Evolutionary conservation across 768 basidiomycete genomes (phyloP).

Genomic region (Russula ochroleuca): DNA sequence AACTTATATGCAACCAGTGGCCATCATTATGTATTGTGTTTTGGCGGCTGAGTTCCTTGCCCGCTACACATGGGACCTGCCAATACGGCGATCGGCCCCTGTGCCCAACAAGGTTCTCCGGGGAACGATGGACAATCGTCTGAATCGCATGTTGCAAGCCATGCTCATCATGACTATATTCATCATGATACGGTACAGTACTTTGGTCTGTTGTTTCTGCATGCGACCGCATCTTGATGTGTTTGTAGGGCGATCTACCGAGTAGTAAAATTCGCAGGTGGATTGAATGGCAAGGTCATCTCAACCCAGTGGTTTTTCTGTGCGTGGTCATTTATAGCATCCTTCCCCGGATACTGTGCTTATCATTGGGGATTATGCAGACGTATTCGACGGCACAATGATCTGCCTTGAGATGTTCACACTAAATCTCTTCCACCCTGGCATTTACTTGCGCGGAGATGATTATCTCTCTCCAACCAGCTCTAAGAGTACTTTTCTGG

Average conservation of each 20-base stretch:
- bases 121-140: neutral
- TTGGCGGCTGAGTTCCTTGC: conserved; percentile 19
- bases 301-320: conserved; percentile 21
- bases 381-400: conserved; percentile 24
- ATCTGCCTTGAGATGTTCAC: conserved; percentile 20
- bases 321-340: neutral
- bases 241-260: conserved; percentile 20
- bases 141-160: conserved; percentile 13
- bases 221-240: neutral
- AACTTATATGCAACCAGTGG: conserved; percentile 4
- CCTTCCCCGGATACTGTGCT: neutral
- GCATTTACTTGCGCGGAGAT: neutral
- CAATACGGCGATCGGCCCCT: neutral
- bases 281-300: conserved; percentile 20
- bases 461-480: neutral
- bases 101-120: neutral
- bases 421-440: conserved; percentile 21
- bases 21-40: conserved; percentile 17
- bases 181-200: conserved; percentile 19
- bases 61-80: conserved; percentile 11
- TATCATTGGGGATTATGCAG: conserved; percentile 1
- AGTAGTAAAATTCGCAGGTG: conserved; percentile 16
- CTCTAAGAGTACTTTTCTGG: neutral
- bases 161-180: conserved; percentile 23
- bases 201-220: neutral